Percentiles rank a stretch among this genome's conserved stretches.
phyloP scores from a whole-genome alignment of 2,329 filamentous ascomycete species.

The Ceratocystiopsis minuta region DNA sequence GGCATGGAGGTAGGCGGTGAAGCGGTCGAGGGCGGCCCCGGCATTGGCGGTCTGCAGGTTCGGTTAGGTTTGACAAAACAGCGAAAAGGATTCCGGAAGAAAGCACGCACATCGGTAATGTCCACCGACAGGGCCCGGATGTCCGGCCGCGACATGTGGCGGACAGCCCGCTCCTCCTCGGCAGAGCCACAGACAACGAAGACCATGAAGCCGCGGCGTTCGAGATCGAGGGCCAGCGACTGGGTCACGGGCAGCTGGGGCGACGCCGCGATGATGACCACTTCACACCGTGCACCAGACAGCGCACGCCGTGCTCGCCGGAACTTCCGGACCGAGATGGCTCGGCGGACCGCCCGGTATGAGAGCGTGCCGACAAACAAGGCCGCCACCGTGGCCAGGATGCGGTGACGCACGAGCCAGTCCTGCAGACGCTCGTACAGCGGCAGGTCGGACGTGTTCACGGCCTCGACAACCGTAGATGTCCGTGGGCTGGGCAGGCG shows the following conservation, averaged over 20 bases:
- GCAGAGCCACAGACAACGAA: conserved; percentile 74
- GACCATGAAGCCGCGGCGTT: conserved; percentile 81
- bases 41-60: conserved; percentile 43
- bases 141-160: conserved; percentile 60
- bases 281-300: conserved; percentile 68
- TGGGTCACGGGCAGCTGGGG: conserved; percentile 68
- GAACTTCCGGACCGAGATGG: conserved; percentile 42
- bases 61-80: not conserved
- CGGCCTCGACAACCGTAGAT: conserved; percentile 17
- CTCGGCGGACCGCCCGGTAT: conserved; percentile 31
- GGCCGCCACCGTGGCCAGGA: conserved; percentile 53
- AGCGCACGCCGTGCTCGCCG: conserved; percentile 66
- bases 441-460: conserved; percentile 13
- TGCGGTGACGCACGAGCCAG: conserved; percentile 58
- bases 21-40: conserved; percentile 51
- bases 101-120: conserved; percentile 49
- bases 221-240: conserved; percentile 69
- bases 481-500: conserved; percentile 30
- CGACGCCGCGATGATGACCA: conserved; percentile 75
- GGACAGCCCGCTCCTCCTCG: conserved; percentile 68
- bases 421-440: conserved; percentile 37
- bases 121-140: conserved; percentile 70
- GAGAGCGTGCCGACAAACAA: conserved; percentile 50
- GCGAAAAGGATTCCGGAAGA: not conserved
- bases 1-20: conserved; percentile 51